phyloP scores from a whole-genome alignment of 202 grass and related monocot species.

The Alloteropsis angusta region DNA sequence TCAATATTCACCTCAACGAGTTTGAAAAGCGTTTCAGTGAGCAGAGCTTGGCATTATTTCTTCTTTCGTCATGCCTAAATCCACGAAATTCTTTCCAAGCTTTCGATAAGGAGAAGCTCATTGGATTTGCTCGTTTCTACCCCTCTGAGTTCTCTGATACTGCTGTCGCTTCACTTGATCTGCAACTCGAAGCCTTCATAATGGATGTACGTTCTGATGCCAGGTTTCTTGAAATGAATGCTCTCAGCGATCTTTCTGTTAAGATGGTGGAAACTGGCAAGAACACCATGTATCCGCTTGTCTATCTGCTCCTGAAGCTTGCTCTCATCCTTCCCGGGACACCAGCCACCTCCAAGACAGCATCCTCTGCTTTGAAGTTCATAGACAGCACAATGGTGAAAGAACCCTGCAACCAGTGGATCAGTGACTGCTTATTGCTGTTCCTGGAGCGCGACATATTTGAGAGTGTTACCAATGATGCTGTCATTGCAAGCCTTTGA shows the following conservation, averaged over 20 bases:
- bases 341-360: constrained; percentile 18
- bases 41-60: constrained; percentile 1
- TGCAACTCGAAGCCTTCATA: constrained; percentile 27
- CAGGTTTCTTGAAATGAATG: constrained; percentile 3
- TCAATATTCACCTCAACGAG: constrained; percentile 13
- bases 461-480: constrained; percentile 24
- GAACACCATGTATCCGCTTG: neutral
- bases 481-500: constrained; percentile 10
- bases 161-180: neutral
- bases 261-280: constrained; percentile 33
- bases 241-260: constrained; percentile 3
- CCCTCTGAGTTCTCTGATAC: constrained; percentile 19
- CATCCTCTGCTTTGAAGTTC: constrained; percentile 21
- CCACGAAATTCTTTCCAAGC: constrained; percentile 21
- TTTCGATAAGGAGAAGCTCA: constrained; percentile 32
- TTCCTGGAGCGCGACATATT: constrained; percentile 25
- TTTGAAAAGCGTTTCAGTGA: constrained; percentile 4
- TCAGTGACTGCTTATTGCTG: constrained; percentile 26
- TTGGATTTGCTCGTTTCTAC: constrained; percentile 11
- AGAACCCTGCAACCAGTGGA: constrained; percentile 35
- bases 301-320: constrained; percentile 34
- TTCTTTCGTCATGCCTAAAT: constrained; percentile 14
- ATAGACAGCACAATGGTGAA: constrained; percentile 9
- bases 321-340: constrained; percentile 30
- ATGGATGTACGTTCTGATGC: constrained; percentile 6